Percentiles rank a stretch among this genome's conserved stretches.
phyloP scores from a whole-genome alignment of 31 red algal species.

The Asparagopsis taxiformis region DNA sequence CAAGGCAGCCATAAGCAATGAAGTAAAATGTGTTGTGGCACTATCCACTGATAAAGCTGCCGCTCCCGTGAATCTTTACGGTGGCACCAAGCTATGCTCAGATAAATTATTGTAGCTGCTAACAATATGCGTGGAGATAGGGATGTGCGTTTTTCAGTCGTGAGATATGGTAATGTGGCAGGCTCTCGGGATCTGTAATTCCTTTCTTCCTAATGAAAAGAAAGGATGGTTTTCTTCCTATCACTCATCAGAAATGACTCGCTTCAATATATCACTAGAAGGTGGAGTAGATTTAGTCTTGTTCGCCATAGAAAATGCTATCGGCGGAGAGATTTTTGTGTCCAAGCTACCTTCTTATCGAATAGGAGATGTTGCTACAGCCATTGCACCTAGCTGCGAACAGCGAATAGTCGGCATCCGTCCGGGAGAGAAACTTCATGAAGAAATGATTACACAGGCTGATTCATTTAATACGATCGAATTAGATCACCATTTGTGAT shows the following conservation, averaged over 20 bases:
- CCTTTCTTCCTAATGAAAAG: constrained; percentile 3
- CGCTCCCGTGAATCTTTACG: constrained; percentile 20
- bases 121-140: constrained; percentile 3
- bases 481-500: too few relatives aligned
- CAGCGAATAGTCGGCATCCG: constrained; percentile 6
- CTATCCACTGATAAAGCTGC: constrained; percentile 24
- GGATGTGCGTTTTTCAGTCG: constrained; percentile 11
- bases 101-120: constrained; percentile 11
- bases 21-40: constrained; percentile 10
- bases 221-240: constrained; percentile 14
- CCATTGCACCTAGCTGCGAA: neutral
- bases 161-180: constrained; percentile 16
- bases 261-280: constrained; percentile 8
- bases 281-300: constrained; percentile 8
- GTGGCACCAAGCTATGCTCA: constrained; percentile 10
- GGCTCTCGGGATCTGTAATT: constrained; percentile 6
- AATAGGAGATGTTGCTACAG: constrained; percentile 17
- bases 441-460: constrained; percentile 12
- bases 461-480: too few relatives aligned
- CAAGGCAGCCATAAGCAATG: neutral
- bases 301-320: neutral
- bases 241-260: constrained; percentile 17
- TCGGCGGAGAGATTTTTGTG: constrained; percentile 14
- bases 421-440: constrained; percentile 19
- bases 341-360: neutral